Evolutionary conservation across 345 rosid genomes (phyloP), one percentile per base, ranked within the genome.

Genomic region (Clausena lansium): DNA sequence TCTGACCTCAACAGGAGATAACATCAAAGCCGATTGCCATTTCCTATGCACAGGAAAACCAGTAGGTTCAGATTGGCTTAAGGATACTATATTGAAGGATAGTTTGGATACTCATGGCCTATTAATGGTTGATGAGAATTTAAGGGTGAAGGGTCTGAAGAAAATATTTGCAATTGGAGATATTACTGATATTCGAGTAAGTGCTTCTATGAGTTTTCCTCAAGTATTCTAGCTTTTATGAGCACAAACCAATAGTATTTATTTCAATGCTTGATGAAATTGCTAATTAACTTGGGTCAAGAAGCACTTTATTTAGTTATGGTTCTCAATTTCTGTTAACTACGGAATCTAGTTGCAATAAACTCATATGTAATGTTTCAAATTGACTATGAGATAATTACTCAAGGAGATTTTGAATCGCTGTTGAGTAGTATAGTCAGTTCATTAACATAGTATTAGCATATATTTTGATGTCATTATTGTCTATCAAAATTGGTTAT

Each of bases 131-230:
- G 98, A 95, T 78, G 91, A 86, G 78, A 50, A 81, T 84, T 77
- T 93, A 83, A 84, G 94, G 74, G 88, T 90, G 58, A 85, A 80
- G 74, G 91, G 87, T 67, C 79, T 54, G 58, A 84, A 35, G 38
- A 93, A 89, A 32, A 82, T 92, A 13, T 93, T 91, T 22, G 93
- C 95, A 11, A 79, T 93, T 27, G 98, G 98, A 71, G 98, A 92
- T 75, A 86, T 95, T 75, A 93, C 97, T 15, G 82, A 92, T 38
- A 81, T 93, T 64, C 82, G 76, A 2, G 98, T 93, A 89, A 89
- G 92, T 80, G 50, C 60, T 59, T 28, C 20, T 15, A 52, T 52
- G 57, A 52, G 5, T 52, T 52, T 17, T 52, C 57, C 57, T 52
- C 7, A 17, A 52, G 22, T 52, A 17, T 52, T 41, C 55, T 38